Evolutionary conservation across 306 rosid species (phyloP), one percentile per base, ranked within the genome.

Genomic region (Vigna angularis): DNA sequence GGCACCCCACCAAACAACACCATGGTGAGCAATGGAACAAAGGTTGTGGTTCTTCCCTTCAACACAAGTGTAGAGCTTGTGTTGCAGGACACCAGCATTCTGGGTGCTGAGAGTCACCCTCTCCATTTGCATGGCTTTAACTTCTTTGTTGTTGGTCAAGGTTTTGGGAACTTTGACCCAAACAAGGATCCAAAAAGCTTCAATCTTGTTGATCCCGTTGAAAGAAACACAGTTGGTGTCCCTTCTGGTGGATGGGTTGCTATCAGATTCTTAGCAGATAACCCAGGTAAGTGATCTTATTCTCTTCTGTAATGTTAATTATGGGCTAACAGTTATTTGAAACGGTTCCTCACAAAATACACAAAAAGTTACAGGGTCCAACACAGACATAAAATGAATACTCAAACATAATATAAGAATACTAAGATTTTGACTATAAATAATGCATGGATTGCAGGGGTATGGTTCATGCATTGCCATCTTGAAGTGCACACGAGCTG

Each of bases 401-500:
- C 4, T 28, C 32, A 0, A 28, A 30, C 32, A 30, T 30, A 30
- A 30, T n/a, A 53, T 53, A 20, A 57, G 12, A 12, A 34, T 36
- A 57, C 34, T 57, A 11, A 11, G 12, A 63, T 32, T 63, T 34
- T 75, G 15, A 61, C 51, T 50, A 13, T 16, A 32, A n/a, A 81
- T 38, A 32, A 44, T 47, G 55, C 17, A 4, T 52, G 22, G 0
- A 51, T 7, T 48, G 61, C 64, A 91, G 93, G 96, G 42, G 93
- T 84, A 20, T 91, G 96, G 96, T 89, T 91, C 68, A 88, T 90
- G 96, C 96, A 90, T 85, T 91, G 96, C 58, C 93, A 88, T 62
- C 70, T 88, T 74, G 93, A 89, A 78, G 44, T 91, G 6, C 96
- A 91, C 61, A 89, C 89, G 0, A 89, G 92, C 30, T 89, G 91